A percentile compares a stretch with the other conserved stretches of the same genome.
Conservation (phyloP, 2,329 filamentous ascomycete species). For the Trichophyton verrucosum region DNA sequence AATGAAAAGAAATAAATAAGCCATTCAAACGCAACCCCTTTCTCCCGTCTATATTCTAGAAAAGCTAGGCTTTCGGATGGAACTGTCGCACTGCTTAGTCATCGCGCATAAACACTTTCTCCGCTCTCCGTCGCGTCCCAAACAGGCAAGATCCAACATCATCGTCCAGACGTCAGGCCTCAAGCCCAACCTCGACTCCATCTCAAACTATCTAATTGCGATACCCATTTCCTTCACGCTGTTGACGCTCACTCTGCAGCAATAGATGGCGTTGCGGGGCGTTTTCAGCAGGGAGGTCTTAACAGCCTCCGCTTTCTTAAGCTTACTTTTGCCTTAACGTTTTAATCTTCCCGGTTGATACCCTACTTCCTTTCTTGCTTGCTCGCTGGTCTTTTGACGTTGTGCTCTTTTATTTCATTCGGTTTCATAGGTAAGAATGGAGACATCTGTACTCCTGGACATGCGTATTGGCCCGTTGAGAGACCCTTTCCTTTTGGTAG, state of each 20-base stretch:
- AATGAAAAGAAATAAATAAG: neutral
- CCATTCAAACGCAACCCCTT: neutral
- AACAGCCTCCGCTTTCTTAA: neutral
- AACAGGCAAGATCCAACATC: conserved; percentile 2
- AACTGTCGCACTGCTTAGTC: neutral
- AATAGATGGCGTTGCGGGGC: conserved; percentile 1
- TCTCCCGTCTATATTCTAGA: neutral
- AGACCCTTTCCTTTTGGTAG: neutral
- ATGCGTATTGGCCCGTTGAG: neutral
- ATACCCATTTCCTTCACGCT: neutral
- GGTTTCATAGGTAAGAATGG: neutral
- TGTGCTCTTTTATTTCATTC: neutral
- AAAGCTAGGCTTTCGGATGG: neutral
- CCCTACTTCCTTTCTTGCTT: neutral
- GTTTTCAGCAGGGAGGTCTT: neutral
- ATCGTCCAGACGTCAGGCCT: neutral
- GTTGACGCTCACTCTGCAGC: neutral
- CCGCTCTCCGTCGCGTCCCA: neutral
- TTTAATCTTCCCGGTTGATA: neutral
- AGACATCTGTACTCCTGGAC: no score
- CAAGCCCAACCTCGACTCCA: neutral
- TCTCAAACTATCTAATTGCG: neutral
- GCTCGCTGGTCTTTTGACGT: neutral
- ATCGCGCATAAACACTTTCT: neutral
- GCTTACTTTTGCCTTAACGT: neutral